Percentiles rank a stretch among this genome's conserved stretches.
These are phyloP conservation scores for Salvia hispanica DNA, from an alignment of 257 asterid genomes.

Conservation along the genomic window DNA sequence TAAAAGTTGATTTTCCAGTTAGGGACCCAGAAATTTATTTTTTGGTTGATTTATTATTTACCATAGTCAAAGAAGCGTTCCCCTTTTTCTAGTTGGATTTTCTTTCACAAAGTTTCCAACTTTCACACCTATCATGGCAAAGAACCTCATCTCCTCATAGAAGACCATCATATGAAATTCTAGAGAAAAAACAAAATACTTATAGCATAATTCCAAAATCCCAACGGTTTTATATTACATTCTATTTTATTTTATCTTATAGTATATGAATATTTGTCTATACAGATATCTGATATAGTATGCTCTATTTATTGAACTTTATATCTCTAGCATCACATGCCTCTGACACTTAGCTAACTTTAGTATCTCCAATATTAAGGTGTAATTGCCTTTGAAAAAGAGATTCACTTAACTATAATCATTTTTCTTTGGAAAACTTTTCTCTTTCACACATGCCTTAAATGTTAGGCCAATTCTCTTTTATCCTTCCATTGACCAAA, in stretches of 20 bases:
- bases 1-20: too few species aligned
- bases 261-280: too few species aligned
- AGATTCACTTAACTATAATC: slow-evolving; percentile 33
- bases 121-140: slow-evolving; percentile 40
- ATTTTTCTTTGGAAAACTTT: neutral
- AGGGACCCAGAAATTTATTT: neutral
- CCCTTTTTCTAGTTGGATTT: slow-evolving; percentile 32
- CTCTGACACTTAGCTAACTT: slow-evolving; percentile 32
- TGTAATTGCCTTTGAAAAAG: slow-evolving; percentile 30
- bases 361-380: neutral
- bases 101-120: slow-evolving; percentile 35
- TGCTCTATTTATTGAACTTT: neutral
- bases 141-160: slow-evolving; percentile 31
- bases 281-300: too few species aligned
- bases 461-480: slow-evolving; percentile 28
- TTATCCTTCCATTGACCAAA: slow-evolving; percentile 16
- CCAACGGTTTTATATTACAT: neutral
- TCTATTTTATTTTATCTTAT: too few species aligned
- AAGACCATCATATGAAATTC: slow-evolving; percentile 37
- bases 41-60: slow-evolving; percentile 19
- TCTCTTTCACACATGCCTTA: slow-evolving; percentile 5
- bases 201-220: slow-evolving; percentile 28
- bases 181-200: slow-evolving; percentile 18
- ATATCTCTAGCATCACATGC: slow-evolving; percentile 39
- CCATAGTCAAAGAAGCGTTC: slow-evolving; percentile 46